Percentiles rank a stretch among this genome's conserved stretches.
phyloP scores from a whole-genome alignment of 805 yeast species.

The Yamadazyma insecticola region DNA sequence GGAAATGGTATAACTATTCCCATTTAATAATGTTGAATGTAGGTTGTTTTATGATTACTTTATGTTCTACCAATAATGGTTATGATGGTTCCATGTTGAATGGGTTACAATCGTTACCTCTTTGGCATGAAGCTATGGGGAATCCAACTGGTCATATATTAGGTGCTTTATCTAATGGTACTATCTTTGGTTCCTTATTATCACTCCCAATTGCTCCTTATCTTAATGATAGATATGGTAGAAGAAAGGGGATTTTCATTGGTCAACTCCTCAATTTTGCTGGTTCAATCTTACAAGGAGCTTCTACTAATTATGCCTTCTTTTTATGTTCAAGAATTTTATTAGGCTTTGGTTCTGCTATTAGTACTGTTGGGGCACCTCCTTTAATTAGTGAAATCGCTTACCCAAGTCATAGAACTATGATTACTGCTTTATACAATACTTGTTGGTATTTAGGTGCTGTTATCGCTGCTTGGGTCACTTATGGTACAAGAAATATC shows the following conservation, averaged over 20 bases:
- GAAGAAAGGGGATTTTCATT: conserved; percentile 22
- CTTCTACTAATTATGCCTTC: conserved; percentile 24
- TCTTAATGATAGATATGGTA: conserved; percentile 31
- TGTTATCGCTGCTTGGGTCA: conserved; percentile 41
- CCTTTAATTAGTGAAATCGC: conserved; percentile 45
- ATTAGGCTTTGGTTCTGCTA: conserved; percentile 41
- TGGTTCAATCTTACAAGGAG: conserved; percentile 34
- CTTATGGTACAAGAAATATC: conserved; percentile 10
- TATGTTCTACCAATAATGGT: conserved; percentile 46
- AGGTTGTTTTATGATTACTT: conserved; percentile 35
- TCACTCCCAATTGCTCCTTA: conserved; percentile 20
- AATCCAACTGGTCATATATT: conserved; percentile 30
- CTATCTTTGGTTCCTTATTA: conserved; percentile 34
- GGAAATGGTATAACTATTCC: conserved; percentile 29
- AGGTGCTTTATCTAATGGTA: conserved; percentile 38
- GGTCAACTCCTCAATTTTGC: conserved; percentile 20
- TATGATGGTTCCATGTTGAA: conserved; percentile 48
- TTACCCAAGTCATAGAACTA: conserved; percentile 40
- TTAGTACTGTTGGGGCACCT: conserved; percentile 40
- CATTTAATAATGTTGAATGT: conserved; percentile 36
- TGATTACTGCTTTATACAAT: conserved; percentile 41
- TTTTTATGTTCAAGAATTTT: conserved; percentile 43
- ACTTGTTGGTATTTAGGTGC: conserved; percentile 50
- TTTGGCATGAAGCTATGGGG: conserved; percentile 38
- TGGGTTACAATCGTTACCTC: conserved; percentile 42